These are phyloP conservation scores for Exophiala sp. DNA, from an alignment of 2,329 filamentous ascomycete genomes.

Conservation along the genomic window DNA sequence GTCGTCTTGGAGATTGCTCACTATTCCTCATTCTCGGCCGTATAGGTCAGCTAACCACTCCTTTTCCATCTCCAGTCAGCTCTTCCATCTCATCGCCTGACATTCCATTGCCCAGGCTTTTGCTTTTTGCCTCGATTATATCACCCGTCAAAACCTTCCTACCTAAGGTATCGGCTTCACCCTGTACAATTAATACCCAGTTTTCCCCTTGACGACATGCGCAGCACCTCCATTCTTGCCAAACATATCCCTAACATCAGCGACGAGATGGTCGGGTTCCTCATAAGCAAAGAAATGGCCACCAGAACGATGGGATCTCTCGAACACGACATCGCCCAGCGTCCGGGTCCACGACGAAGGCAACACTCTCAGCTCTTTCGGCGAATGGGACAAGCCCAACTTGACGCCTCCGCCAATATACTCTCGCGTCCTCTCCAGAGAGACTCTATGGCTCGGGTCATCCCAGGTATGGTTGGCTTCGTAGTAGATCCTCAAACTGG, in stretches of 20 bases:
- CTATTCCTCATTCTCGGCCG: no score
- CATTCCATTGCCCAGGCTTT: no score
- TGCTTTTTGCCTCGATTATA: no score
- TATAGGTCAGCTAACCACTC: no score
- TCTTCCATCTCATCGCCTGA: no score
- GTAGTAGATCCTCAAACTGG: constrained; percentile 66
- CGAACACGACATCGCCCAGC: constrained; percentile 48
- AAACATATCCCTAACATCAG: constrained; percentile 46
- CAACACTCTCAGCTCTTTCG: constrained; percentile 46
- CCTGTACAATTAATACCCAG: constrained; percentile 31
- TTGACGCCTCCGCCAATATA: constrained; percentile 42
- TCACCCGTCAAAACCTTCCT: no score
- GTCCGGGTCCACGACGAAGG: constrained; percentile 48
- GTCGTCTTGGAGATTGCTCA: no score
- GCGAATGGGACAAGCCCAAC: constrained; percentile 49
- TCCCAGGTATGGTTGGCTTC: constrained; percentile 47
- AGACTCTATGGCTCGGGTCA: constrained; percentile 25
- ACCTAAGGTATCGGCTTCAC: neutral
- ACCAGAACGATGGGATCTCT: constrained; percentile 40
- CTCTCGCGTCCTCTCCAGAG: constrained; percentile 9
- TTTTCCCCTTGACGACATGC: constrained; percentile 31
- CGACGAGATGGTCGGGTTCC: constrained; percentile 41
- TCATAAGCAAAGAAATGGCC: constrained; percentile 53
- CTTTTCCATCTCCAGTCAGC: neutral
- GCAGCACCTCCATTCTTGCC: constrained; percentile 39